A percentile compares a stretch with the other conserved stretches of the same genome.
Conservation (phyloP, 345 rosid species). For the Aurinia saxatilis region DNA sequence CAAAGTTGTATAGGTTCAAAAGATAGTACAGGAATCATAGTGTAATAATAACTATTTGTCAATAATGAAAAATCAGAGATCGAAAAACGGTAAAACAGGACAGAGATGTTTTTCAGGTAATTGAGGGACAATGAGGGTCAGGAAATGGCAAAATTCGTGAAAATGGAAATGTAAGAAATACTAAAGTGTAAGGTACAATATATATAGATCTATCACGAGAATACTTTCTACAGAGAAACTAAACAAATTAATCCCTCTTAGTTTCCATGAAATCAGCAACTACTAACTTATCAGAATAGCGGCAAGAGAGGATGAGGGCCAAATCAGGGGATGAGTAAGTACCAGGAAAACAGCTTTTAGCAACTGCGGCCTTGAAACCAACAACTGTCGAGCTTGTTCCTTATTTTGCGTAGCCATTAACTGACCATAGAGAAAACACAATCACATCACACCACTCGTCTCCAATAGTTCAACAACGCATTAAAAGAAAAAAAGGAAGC, state of each 20-base stretch:
- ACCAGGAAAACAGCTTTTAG: constrained; percentile 92
- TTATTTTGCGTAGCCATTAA: constrained; percentile 61
- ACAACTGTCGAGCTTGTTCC: constrained; percentile 69
- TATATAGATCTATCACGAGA: background rate
- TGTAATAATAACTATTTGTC: background rate
- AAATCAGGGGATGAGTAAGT: background rate
- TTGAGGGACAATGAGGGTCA: background rate
- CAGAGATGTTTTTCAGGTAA: background rate
- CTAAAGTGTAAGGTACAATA: background rate
- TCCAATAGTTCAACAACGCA: constrained; percentile 7
- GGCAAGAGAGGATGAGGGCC: background rate
- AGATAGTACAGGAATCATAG: constrained; percentile 2
- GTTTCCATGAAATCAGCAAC: background rate
- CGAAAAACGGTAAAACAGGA: background rate
- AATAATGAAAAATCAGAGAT: background rate
- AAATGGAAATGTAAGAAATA: background rate
- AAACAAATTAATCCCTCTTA: background rate
- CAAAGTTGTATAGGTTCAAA: background rate
- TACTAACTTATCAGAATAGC: background rate
- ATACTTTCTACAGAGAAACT: background rate
- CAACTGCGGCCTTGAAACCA: constrained; percentile 67
- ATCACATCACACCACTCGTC: background rate
- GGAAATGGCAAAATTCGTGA: background rate
- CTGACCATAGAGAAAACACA: constrained; percentile 31
- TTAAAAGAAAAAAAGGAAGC: background rate